Conservation (phyloP, 2,329 filamentous ascomycete species). For the Stagonosporopsis cucurbitacearum region DNA sequence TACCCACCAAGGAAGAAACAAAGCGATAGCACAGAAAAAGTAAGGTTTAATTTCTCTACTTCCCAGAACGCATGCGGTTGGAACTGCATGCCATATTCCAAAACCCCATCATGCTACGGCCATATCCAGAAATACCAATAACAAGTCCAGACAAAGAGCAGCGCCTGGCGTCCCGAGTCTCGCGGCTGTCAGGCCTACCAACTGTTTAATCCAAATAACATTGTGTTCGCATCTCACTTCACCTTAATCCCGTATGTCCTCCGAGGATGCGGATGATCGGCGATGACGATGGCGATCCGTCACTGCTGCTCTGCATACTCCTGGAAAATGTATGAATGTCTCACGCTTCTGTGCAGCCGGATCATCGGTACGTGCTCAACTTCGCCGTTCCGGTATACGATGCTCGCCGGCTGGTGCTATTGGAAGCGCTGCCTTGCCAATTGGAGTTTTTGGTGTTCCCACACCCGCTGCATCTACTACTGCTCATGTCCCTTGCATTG, state of each 20-base stretch:
- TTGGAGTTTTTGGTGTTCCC: neutral
- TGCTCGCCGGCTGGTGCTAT: neutral
- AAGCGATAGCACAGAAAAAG: neutral
- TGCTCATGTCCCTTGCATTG: slow-evolving; percentile 9
- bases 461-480: neutral
- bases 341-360: neutral
- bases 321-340: neutral
- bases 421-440: neutral
- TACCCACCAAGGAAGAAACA: neutral
- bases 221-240: neutral
- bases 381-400: neutral
- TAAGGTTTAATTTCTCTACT: neutral
- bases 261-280: neutral
- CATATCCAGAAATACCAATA: slow-evolving; percentile 5
- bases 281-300: slow-evolving; percentile 5
- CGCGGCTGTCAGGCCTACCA: neutral
- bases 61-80: neutral
- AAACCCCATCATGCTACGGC: neutral
- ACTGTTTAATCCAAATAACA: neutral
- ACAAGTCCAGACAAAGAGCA: neutral
- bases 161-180: neutral
- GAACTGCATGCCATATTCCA: neutral
- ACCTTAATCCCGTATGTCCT: neutral
- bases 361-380: slow-evolving; percentile 3
- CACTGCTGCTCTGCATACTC: neutral